Conservation (phyloP, 208 protist genomes). For the Perkinsela sp. region DNA sequence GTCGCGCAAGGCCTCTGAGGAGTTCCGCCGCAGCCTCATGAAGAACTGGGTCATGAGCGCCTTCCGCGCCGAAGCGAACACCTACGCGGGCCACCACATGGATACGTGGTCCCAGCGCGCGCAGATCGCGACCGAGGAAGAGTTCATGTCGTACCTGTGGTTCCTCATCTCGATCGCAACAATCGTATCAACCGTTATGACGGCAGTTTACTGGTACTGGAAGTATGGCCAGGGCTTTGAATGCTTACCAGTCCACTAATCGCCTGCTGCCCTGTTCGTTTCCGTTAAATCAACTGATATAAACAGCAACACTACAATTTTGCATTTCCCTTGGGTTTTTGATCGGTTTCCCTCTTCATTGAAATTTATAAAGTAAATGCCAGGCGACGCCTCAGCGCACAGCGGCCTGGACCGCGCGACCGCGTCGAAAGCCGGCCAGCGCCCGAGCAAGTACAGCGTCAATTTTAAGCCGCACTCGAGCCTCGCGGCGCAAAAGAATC, state of each 20-base stretch:
- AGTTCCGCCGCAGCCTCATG: conserved; percentile 61
- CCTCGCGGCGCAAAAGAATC: background rate
- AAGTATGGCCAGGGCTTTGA: conserved; percentile 45
- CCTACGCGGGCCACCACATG: conserved; percentile 32
- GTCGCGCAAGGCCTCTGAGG: conserved; percentile 57
- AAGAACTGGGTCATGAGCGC: conserved; percentile 43
- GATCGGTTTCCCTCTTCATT: too few relatives aligned
- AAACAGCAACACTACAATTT: too few relatives aligned
- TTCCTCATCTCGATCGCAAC: conserved; percentile 28
- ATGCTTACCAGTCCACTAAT: conserved; percentile 50
- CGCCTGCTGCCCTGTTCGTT: too few relatives aligned
- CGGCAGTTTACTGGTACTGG: conserved; percentile 40
- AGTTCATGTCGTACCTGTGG: conserved; percentile 60
- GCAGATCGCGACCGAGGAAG: conserved; percentile 46
- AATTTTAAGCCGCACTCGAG: background rate
- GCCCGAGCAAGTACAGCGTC: background rate
- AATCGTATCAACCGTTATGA: conserved; percentile 22
- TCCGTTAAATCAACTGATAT: too few relatives aligned
- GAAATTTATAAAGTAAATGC: too few relatives aligned
- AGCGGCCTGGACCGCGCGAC: background rate
- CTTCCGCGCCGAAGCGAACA: conserved; percentile 46
- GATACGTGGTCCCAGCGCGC: conserved; percentile 38
- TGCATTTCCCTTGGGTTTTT: too few relatives aligned
- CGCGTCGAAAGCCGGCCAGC: background rate
- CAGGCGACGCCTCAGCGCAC: too few relatives aligned